Percentiles rank a stretch among this genome's conserved stretches.
Evolutionary conservation across 768 basidiomycete species (phyloP).

Genomic region (Rhodosporidiobolus odoratus): DNA sequence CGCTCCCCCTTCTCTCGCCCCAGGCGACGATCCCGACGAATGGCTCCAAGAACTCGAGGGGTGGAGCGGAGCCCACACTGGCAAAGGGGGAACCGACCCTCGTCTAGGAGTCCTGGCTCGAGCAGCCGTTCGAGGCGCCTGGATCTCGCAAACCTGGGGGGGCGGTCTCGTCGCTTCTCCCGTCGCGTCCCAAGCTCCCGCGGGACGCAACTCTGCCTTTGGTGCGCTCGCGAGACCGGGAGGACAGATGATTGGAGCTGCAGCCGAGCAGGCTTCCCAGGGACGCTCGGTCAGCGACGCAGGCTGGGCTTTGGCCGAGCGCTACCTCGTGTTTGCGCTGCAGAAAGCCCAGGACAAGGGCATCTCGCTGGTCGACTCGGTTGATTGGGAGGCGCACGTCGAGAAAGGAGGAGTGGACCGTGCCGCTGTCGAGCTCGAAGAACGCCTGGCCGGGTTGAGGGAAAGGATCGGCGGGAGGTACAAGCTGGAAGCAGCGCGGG

Average conservation of each 20-base stretch:
- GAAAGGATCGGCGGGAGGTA: constrained; percentile 35
- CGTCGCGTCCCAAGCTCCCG: not conserved
- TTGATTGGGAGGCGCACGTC: constrained; percentile 11
- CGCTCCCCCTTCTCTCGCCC: not conserved
- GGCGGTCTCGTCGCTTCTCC: constrained; percentile 7
- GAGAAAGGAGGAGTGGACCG: constrained; percentile 29
- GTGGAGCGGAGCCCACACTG: constrained; percentile 30
- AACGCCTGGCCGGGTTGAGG: constrained; percentile 36
- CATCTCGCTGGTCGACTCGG: constrained; percentile 22
- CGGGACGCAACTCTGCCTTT: not conserved
- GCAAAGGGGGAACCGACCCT: constrained; percentile 36
- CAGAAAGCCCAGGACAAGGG: constrained; percentile 1
- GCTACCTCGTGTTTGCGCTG: constrained; percentile 32
- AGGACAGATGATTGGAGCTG: constrained; percentile 19
- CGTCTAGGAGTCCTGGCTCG: constrained; percentile 25
- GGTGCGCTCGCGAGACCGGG: not conserved
- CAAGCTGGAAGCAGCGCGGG: constrained; percentile 29
- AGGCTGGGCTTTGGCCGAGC: constrained; percentile 32
- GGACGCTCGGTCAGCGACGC: constrained; percentile 22
- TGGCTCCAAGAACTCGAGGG: constrained; percentile 30
- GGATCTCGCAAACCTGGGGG: constrained; percentile 26
- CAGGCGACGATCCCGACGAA: constrained; percentile 19
- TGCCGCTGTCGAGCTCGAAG: constrained; percentile 37
- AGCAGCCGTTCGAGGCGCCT: constrained; percentile 30
- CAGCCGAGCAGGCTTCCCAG: not conserved